phyloP scores from a whole-genome alignment of 1,139 yeast species.

The Maudiozyma humilis region DNA sequence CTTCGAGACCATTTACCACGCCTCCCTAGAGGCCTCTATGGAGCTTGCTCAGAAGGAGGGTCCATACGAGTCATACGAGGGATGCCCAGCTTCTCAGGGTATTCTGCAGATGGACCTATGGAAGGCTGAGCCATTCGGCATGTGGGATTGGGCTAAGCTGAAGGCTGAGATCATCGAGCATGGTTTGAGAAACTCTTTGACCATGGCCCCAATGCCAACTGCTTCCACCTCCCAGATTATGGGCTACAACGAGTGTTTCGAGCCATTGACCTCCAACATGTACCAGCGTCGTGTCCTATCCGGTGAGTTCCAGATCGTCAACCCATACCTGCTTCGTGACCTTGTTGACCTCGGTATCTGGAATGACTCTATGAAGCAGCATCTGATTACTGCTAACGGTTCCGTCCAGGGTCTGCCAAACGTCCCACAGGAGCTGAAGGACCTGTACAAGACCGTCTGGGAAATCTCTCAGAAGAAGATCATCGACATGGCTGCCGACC shows the following conservation, averaged over 20 bases:
- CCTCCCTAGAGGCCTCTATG: slow-evolving; percentile 69
- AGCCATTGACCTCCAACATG: slow-evolving; percentile 81
- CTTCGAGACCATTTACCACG: slow-evolving; percentile 86
- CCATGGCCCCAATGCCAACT: slow-evolving; percentile 95
- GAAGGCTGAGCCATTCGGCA: slow-evolving; percentile 35
- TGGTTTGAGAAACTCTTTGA: slow-evolving; percentile 73
- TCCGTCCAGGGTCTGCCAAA: slow-evolving; percentile 70
- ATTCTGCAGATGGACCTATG: slow-evolving; percentile 72
- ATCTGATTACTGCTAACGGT: slow-evolving; percentile 71
- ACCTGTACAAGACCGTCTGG: slow-evolving; percentile 90
- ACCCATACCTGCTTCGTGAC: slow-evolving; percentile 73
- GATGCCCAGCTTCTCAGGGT: slow-evolving; percentile 81
- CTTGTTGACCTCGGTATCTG: slow-evolving; percentile 76
- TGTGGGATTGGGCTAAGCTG: slow-evolving; percentile 66
- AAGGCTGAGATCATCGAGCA: slow-evolving; percentile 47
- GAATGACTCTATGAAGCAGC: slow-evolving; percentile 71
- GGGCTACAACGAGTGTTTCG: slow-evolving; percentile 86
- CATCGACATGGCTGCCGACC: slow-evolving; percentile 90
- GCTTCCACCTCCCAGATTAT: slow-evolving; percentile 87
- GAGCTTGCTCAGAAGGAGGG: slow-evolving; percentile 64
- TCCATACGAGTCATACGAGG: slow-evolving; percentile 56
- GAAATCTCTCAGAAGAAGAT: slow-evolving; percentile 82
- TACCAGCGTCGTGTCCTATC: slow-evolving; percentile 79
- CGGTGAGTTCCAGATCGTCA: slow-evolving; percentile 82
- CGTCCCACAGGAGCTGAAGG: slow-evolving; percentile 70